Conservation (phyloP, 805 yeast species). For the Teunomyces atbi region DNA sequence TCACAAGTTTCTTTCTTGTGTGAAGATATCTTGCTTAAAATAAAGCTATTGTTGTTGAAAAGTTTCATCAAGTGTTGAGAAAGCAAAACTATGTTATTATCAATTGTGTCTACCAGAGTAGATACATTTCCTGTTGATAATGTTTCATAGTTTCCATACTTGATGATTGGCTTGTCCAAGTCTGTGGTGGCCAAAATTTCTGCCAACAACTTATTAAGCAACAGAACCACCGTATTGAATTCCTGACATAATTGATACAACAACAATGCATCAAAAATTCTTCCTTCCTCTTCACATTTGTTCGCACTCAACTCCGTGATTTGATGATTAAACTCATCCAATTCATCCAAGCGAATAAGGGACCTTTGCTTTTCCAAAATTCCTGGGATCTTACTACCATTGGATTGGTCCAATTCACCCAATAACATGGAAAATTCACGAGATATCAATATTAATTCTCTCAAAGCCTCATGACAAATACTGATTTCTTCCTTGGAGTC, state of each 20-base stretch:
- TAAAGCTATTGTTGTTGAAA: constrained; percentile 56
- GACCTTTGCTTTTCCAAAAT: constrained; percentile 74
- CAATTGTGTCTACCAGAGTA: constrained; percentile 35
- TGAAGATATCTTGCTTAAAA: constrained; percentile 52
- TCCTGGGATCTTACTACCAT: constrained; percentile 80
- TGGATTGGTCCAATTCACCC: constrained; percentile 71
- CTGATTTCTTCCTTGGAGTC: constrained; percentile 44
- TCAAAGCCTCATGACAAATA: constrained; percentile 72
- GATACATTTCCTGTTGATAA: constrained; percentile 17
- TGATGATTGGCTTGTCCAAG: constrained; percentile 54
- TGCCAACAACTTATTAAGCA: constrained; percentile 74
- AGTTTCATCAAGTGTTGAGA: constrained; percentile 45
- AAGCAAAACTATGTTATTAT: constrained; percentile 47
- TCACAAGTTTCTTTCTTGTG: constrained; percentile 64
- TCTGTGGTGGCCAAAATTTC: constrained; percentile 74
- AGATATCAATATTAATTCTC: constrained; percentile 82
- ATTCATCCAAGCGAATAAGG: constrained; percentile 57
- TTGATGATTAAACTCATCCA: constrained; percentile 58
- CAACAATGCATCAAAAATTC: constrained; percentile 78
- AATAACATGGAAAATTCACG: constrained; percentile 77
- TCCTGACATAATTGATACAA: constrained; percentile 88
- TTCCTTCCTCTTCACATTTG: constrained; percentile 88
- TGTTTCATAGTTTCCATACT: constrained; percentile 38
- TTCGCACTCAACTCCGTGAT: constrained; percentile 85
- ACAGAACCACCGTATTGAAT: constrained; percentile 71